Conservation (phyloP, 352 stramenopile species). For the Hyaloperonospora arabidopsidis region DNA sequence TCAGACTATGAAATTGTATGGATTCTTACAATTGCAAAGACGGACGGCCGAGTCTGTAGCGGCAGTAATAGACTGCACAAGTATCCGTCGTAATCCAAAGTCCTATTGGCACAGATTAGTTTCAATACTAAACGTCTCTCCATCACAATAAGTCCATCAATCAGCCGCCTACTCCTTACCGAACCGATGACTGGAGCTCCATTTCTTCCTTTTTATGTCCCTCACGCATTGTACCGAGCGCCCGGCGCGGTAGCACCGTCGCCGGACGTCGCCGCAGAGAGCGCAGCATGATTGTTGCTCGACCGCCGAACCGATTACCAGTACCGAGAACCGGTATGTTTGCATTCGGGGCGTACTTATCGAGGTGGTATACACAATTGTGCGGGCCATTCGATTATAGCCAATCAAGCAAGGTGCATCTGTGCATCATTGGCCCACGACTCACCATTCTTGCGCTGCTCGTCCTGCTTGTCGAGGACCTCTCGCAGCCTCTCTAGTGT, state of each 20-base stretch:
- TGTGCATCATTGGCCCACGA: constrained; percentile 19
- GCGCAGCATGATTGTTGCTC: constrained; percentile 13
- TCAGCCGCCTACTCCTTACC: constrained; percentile 14
- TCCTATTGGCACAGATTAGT: constrained; percentile 30
- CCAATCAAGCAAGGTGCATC: constrained; percentile 23
- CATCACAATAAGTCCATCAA: background rate
- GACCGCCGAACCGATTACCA: too few relatives aligned
- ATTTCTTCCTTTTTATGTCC: constrained; percentile 23
- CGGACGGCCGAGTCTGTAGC: constrained; percentile 47
- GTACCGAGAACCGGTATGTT: too few relatives aligned
- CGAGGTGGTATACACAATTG: constrained; percentile 2
- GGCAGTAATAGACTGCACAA: constrained; percentile 67
- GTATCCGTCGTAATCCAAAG: constrained; percentile 82
- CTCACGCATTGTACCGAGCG: constrained; percentile 5
- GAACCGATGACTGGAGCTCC: constrained; percentile 37
- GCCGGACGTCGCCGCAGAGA: constrained; percentile 11
- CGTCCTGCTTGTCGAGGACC: background rate
- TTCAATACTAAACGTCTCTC: background rate
- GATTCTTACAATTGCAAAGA: constrained; percentile 69
- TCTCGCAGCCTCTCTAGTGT: background rate
- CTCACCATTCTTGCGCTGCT: constrained; percentile 18
- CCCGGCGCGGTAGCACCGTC: constrained; percentile 8
- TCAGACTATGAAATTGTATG: background rate
- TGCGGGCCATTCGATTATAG: constrained; percentile 24
- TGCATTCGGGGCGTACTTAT: background rate